A percentile compares a stretch with the other conserved stretches of the same genome.
phyloP scores from a whole-genome alignment of 352 stramenopile species.

The Bremia lactucae region DNA sequence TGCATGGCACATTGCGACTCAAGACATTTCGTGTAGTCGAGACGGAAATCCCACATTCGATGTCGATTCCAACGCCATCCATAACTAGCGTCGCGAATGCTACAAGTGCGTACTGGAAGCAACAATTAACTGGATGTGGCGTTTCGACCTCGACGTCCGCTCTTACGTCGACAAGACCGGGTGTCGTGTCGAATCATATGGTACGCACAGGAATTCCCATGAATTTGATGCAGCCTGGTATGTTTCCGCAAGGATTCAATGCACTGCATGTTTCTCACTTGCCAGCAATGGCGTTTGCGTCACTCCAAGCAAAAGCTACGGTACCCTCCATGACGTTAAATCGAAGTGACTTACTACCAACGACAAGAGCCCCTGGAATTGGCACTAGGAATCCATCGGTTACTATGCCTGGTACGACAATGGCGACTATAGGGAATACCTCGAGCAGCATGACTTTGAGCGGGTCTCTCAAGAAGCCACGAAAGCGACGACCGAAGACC shows the following conservation, averaged over 20 bases:
- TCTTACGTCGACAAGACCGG: slow-evolving; percentile 1
- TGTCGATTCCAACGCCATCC: neutral
- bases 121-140: neutral
- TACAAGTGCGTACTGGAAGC: slow-evolving; percentile 15
- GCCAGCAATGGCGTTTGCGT: slow-evolving; percentile 19
- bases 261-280: slow-evolving; percentile 14
- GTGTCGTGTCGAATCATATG: slow-evolving; percentile 6
- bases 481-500: slow-evolving; percentile 38
- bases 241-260: slow-evolving; percentile 12
- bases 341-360: slow-evolving; percentile 8
- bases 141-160: neutral
- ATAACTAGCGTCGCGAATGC: neutral
- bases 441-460: neutral
- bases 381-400: slow-evolving; percentile 2
- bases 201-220: slow-evolving; percentile 17
- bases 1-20: slow-evolving; percentile 35
- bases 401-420: neutral
- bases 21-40: slow-evolving; percentile 27
- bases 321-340: slow-evolving; percentile 14
- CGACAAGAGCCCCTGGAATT: slow-evolving; percentile 3
- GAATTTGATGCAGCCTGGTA: slow-evolving; percentile 18
- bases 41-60: slow-evolving; percentile 10
- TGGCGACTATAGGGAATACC: slow-evolving; percentile 1
- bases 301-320: slow-evolving; percentile 12
- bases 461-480: slow-evolving; percentile 9